These are phyloP conservation scores for Boletellus emodensis DNA, from an alignment of 768 basidiomycete genomes.

Conservation along the genomic window DNA sequence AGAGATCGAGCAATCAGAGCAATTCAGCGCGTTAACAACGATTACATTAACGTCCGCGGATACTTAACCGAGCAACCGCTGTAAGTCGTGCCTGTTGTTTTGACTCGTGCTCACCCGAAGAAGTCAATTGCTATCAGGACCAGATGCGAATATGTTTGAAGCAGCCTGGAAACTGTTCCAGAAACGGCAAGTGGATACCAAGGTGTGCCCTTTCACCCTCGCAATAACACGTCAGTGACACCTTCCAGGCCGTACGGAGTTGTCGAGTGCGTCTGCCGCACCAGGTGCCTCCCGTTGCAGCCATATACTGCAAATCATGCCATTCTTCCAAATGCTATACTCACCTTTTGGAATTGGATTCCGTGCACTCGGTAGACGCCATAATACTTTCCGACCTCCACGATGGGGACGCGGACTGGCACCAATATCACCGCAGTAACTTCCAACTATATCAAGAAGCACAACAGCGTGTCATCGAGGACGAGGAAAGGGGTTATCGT, in stretches of 20 bases:
- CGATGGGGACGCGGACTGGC: constrained; percentile 31
- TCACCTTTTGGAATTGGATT: constrained; percentile 34
- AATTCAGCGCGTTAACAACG: constrained; percentile 18
- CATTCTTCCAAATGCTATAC: constrained; percentile 34
- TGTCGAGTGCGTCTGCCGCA: constrained; percentile 23
- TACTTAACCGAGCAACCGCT: constrained; percentile 16
- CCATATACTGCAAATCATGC: constrained; percentile 36
- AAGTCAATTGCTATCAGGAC: constrained; percentile 25
- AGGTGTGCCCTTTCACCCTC: constrained; percentile 7
- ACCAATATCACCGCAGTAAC: constrained; percentile 27
- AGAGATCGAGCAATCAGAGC: constrained; percentile 38
- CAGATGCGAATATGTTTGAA: constrained; percentile 28
- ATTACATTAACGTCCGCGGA: constrained; percentile 6
- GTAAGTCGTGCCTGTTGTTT: constrained; percentile 16
- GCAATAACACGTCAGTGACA: neutral
- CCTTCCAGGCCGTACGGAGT: constrained; percentile 12
- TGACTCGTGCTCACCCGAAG: constrained; percentile 5
- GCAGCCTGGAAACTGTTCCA: constrained; percentile 29
- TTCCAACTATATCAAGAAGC: constrained; percentile 15
- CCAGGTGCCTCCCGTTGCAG: constrained; percentile 10
- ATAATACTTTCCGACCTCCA: constrained; percentile 21
- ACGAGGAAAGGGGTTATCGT: constrained; percentile 36
- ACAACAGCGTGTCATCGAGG: constrained; percentile 17
- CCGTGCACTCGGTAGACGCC: constrained; percentile 36
- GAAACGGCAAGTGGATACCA: constrained; percentile 13